Base-by-base conservation (phyloP, 352 stramenopile genomes). In the Phytophthora sp. region DNA sequence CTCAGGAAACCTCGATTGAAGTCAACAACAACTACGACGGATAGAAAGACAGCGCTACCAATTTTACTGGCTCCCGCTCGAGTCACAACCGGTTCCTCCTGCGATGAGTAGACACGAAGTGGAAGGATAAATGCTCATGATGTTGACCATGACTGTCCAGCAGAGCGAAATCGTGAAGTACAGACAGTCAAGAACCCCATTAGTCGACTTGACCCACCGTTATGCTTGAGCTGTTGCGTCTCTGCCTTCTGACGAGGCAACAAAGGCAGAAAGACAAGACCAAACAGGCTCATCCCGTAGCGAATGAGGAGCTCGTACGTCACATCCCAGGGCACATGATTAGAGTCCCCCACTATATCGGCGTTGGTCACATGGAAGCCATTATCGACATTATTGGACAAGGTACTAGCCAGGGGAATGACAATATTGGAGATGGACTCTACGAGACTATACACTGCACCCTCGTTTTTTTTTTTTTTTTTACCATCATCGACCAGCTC, bases 181-280 rank as follows among this genome's bases (percentile, higher is more conserved):
- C 45, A 6, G 23, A 78, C 63, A 20, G 74, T 82, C 20, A 82
- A 15, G n/a, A 57, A 23, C 7, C 76, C 76, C 20, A 80, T 59
- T 0, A 69, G 8, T n/a, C 71, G 67, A 42, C 66, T 79, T 0
- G 49, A 63, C 11, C 76, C 76, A 31, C 76, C 76, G 15, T 55
- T 79, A 42, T 58, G 62, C 44, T 74, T 76, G 23, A 83, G 72
- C 47, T 77, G 62, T 66, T 79, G 70, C 0, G 71, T 80, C 39
- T 81, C 71, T 1, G 69, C 66, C 63, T 85, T 85, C 35, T 88
- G 75, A 20, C 53, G 57, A 30, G 79, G 77, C 23, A 88, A 46
- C 35, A 86, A 49, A 7, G 66, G 57, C 24, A 88, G 36, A 56
- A 77, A 85, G 42, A 64, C 7, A 23, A 69, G 31, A 39, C 30